These are phyloP conservation scores for Boletus edulis DNA, from an alignment of 768 basidiomycete species.

Conservation along the genomic window DNA sequence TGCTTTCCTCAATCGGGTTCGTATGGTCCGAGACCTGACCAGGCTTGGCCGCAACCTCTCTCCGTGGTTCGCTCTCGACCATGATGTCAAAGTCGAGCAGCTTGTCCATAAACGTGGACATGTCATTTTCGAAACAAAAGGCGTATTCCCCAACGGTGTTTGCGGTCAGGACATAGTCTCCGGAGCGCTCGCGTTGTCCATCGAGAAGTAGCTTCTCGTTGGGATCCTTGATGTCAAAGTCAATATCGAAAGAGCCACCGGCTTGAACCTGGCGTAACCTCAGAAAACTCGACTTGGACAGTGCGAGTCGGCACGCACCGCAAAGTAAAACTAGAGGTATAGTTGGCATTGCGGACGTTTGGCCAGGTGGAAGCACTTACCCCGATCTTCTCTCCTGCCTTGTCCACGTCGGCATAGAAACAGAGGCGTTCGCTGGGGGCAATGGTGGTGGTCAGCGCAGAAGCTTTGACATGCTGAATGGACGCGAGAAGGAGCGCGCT, in stretches of 20 bases:
- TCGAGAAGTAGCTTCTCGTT: conserved; percentile 85
- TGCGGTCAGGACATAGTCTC: conserved; percentile 96
- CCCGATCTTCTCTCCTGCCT: conserved; percentile 88
- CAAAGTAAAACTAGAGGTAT: conserved; percentile 84
- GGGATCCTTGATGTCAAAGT: conserved; percentile 91
- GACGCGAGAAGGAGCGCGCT: conserved; percentile 29
- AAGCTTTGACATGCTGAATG: conserved; percentile 41
- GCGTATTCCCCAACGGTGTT: conserved; percentile 88
- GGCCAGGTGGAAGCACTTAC: conserved; percentile 42
- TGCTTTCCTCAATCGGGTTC: conserved; percentile 89
- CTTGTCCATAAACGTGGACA: conserved; percentile 91
- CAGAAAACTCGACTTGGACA: background rate
- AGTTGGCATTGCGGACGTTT: conserved; percentile 5
- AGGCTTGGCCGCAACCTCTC: conserved; percentile 84
- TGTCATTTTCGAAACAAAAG: conserved; percentile 99
- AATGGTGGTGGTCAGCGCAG: conserved; percentile 79
- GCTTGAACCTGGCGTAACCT: conserved; percentile 73
- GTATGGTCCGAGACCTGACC: conserved; percentile 92
- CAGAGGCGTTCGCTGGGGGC: conserved; percentile 80
- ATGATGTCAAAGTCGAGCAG: conserved; percentile 95
- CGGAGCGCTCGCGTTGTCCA: conserved; percentile 86
- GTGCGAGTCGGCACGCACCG: conserved; percentile 50
- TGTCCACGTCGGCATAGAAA: conserved; percentile 97
- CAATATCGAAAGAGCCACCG: conserved; percentile 94
- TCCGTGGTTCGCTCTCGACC: conserved; percentile 95